Percentiles rank a stretch among this genome's conserved stretches.
phyloP scores from a whole-genome alignment of 179 eudicot species.

The Sideroxylon spinosum region DNA sequence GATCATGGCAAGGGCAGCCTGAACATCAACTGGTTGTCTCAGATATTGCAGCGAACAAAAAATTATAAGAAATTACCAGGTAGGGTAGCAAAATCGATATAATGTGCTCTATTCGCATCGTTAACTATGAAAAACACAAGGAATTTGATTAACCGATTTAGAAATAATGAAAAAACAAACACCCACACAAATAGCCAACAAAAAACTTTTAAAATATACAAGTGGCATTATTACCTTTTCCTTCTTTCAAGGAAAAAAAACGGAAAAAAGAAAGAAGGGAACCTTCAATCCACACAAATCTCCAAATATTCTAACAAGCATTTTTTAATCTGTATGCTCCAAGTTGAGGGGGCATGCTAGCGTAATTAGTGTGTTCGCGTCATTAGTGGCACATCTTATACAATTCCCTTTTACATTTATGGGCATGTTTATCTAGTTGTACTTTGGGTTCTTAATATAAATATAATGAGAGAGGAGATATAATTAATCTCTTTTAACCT shows the following conservation, averaged over 20 bases:
- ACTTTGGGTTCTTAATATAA: too few relatives aligned
- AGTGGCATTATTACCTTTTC: not conserved
- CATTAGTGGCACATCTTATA: too few relatives aligned
- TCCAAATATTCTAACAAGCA: too few relatives aligned
- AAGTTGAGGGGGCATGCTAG: too few relatives aligned
- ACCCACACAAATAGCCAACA: not conserved
- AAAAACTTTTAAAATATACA: not conserved
- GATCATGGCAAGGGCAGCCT: conserved; percentile 99
- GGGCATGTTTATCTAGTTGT: too few relatives aligned
- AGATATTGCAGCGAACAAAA: conserved; percentile 12
- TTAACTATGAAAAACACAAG: not conserved
- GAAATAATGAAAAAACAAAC: not conserved
- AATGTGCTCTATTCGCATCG: not conserved
- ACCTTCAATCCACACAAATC: too few relatives aligned
- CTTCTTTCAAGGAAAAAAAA: not conserved
- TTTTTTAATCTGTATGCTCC: too few relatives aligned
- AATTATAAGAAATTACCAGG: not conserved
- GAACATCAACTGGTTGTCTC: conserved; percentile 20
- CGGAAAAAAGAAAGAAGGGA: too few relatives aligned
- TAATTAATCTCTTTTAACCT: too few relatives aligned
- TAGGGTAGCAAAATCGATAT: not conserved
- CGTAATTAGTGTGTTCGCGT: too few relatives aligned
- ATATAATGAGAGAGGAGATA: too few relatives aligned
- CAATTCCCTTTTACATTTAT: too few relatives aligned
- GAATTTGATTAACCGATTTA: not conserved